Evolutionary conservation across 805 yeast genomes (phyloP).

Genomic region (Cyberlindnera euphorbiiphila): DNA sequence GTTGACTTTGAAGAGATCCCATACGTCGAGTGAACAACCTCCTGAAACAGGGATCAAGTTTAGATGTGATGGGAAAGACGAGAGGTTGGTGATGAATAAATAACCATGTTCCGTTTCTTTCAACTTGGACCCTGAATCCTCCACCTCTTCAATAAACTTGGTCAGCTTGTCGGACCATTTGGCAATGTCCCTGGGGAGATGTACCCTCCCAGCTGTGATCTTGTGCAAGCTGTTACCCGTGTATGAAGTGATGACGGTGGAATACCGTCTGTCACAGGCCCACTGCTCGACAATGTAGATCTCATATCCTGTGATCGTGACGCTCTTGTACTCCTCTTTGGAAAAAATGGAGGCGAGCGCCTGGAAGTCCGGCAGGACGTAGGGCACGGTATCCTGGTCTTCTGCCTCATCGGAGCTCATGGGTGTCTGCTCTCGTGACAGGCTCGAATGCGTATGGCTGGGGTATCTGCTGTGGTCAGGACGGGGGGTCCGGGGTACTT

Average conservation of each 20-base stretch:
- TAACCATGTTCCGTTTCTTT: constrained; percentile 58
- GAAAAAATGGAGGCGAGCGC: constrained; percentile 46
- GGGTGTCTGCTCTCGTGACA: neutral
- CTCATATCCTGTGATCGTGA: constrained; percentile 71
- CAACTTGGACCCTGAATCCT: constrained; percentile 62
- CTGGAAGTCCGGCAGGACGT: constrained; percentile 52
- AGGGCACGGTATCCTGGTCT: constrained; percentile 17
- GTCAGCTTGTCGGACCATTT: constrained; percentile 42
- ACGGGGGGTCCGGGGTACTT: neutral
- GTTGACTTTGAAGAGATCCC: constrained; percentile 62
- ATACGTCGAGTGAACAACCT: constrained; percentile 46
- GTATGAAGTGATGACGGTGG: constrained; percentile 70
- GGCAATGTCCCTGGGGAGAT: constrained; percentile 36
- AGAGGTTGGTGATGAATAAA: constrained; percentile 77
- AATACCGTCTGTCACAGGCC: constrained; percentile 68
- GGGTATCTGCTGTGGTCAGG: constrained; percentile 4
- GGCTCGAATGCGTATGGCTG: constrained; percentile 3
- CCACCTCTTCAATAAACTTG: constrained; percentile 61
- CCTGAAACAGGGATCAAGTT: constrained; percentile 66
- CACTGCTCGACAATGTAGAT: constrained; percentile 93
- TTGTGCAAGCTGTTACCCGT: constrained; percentile 78
- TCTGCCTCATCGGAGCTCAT: constrained; percentile 2
- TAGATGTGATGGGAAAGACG: constrained; percentile 71
- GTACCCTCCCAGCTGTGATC: constrained; percentile 57
- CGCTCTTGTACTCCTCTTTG: constrained; percentile 40